Evolutionary conservation across 148 eudicot genomes (phyloP).

Genomic region (Rhododendron henanense): DNA sequence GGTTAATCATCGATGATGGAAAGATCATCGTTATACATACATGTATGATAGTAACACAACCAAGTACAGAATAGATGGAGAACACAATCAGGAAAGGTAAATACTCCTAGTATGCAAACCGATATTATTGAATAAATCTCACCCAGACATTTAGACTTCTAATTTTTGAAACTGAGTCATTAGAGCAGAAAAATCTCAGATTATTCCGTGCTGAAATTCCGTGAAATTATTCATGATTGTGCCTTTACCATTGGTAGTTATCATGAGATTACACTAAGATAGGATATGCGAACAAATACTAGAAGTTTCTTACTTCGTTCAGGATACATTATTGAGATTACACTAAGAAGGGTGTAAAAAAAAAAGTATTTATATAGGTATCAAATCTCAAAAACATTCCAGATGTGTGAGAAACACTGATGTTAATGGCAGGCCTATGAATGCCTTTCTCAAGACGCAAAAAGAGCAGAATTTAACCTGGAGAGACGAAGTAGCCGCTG

Average conservation of each 20-base stretch:
- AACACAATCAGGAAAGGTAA: no score
- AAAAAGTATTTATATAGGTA: no score
- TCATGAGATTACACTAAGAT: neutral
- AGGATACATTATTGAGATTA: no score
- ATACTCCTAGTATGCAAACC: no score
- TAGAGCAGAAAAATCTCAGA: neutral
- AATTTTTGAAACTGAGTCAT: neutral
- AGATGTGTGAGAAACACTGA: neutral
- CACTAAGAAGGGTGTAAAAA: no score
- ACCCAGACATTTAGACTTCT: neutral
- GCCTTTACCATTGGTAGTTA: neutral
- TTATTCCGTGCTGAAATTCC: neutral
- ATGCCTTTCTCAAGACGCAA: slow-evolving; percentile 50
- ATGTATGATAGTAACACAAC: neutral
- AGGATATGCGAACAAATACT: no score
- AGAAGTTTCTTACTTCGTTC: no score
- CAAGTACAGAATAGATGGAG: neutral
- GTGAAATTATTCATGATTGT: neutral
- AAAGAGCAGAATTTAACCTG: slow-evolving; percentile 50
- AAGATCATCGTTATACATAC: neutral
- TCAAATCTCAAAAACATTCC: neutral
- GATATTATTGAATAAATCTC: no score
- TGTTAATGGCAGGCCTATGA: slow-evolving; percentile 56
- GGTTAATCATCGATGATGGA: no score
- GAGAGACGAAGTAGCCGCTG: slow-evolving; percentile 45